phyloP scores from a whole-genome alignment of 2,329 filamentous ascomycete genomes.

The Cladophialophora yegresii region DNA sequence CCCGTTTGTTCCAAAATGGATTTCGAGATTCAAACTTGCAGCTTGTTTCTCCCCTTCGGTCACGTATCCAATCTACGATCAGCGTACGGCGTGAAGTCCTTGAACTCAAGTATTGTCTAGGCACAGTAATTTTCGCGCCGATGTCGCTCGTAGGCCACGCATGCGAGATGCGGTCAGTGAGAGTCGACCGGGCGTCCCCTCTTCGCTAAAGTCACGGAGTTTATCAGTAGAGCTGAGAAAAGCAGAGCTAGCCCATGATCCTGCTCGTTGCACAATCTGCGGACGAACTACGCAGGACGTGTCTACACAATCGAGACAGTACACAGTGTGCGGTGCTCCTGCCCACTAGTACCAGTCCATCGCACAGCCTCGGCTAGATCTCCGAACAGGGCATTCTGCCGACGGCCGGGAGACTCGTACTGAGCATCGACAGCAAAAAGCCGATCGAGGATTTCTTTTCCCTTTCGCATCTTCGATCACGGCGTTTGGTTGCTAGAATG shows the following conservation, averaged over 20 bases:
- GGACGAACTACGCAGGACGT: not conserved
- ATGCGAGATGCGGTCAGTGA: not conserved
- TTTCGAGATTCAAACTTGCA: not conserved
- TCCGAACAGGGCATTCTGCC: not conserved
- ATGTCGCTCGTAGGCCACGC: not conserved
- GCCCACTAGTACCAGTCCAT: too few relatives aligned
- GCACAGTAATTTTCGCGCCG: not conserved
- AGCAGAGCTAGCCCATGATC: not conserved
- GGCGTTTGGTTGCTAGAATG: not conserved
- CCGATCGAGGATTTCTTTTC: not conserved
- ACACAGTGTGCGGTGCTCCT: too few relatives aligned
- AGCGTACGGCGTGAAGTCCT: not conserved
- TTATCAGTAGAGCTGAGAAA: too few relatives aligned
- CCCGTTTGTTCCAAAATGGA: not conserved
- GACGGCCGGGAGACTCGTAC: not conserved
- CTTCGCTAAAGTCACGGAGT: not conserved
- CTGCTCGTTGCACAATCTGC: not conserved
- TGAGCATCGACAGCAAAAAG: not conserved
- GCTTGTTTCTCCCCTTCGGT: not conserved
- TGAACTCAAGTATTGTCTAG: too few relatives aligned
- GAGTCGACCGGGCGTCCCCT: not conserved
- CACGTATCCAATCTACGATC: not conserved
- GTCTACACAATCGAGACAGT: too few relatives aligned
- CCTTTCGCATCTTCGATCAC: not conserved
- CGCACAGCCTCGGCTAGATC: not conserved